Evolutionary conservation across 495 filamentous ascomycete genomes (phyloP).

Genomic region (Bathelium albidoporum): DNA sequence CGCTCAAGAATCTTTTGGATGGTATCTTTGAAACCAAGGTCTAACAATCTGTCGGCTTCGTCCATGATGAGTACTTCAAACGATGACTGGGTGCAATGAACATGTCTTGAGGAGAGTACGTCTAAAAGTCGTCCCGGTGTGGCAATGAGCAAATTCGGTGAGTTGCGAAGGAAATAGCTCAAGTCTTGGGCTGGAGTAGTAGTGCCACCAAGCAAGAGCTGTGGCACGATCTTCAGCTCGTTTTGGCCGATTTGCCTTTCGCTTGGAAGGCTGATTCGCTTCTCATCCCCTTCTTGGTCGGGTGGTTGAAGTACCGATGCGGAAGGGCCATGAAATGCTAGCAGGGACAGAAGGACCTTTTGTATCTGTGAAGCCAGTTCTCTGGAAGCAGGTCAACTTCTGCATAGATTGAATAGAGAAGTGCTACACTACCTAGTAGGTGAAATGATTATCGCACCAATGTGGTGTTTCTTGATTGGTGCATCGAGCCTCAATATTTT

Average conservation of each 20-base stretch:
- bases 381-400: slow-evolving; percentile 31
- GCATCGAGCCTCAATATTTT: slow-evolving; percentile 66
- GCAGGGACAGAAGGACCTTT: slow-evolving; percentile 61
- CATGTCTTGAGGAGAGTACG: slow-evolving; percentile 78
- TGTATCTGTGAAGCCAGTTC: slow-evolving; percentile 89
- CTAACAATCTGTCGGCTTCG: slow-evolving; percentile 84
- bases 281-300: slow-evolving; percentile 35
- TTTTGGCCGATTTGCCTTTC: slow-evolving; percentile 9
- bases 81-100: slow-evolving; percentile 75
- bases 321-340: slow-evolving; percentile 76
- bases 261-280: slow-evolving; percentile 35
- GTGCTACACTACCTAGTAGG: slow-evolving; percentile 54
- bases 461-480: slow-evolving; percentile 74
- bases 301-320: slow-evolving; percentile 45
- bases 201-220: slow-evolving; percentile 80
- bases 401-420: background rate
- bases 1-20: slow-evolving; percentile 73
- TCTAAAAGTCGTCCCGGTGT: slow-evolving; percentile 87
- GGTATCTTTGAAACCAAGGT: slow-evolving; percentile 90
- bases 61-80: slow-evolving; percentile 61
- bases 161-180: slow-evolving; percentile 62
- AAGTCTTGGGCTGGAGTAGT: slow-evolving; percentile 78
- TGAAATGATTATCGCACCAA: slow-evolving; percentile 81
- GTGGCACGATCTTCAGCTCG: slow-evolving; percentile 58
- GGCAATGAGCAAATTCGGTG: slow-evolving; percentile 76